Percentiles rank a stretch among this genome's conserved stretches.
These are phyloP conservation scores for Fraxinus anomala DNA, from an alignment of 257 asterid species.

Conservation along the genomic window DNA sequence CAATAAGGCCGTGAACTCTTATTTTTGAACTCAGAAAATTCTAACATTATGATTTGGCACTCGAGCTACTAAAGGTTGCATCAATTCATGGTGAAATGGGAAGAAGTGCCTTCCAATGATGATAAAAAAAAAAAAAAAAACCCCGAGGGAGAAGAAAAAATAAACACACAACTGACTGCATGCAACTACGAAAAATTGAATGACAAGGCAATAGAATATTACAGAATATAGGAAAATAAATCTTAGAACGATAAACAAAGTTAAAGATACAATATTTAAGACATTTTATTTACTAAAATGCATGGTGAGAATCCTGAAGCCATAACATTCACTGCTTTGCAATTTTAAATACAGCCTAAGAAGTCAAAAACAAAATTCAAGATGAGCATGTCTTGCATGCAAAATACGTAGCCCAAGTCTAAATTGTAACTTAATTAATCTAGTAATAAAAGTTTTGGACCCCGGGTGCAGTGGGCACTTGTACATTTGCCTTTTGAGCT, in stretches of 20 bases:
- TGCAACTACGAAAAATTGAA: neutral
- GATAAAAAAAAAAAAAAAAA: too few relatives aligned
- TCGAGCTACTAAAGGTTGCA: too few relatives aligned
- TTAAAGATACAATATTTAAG: neutral
- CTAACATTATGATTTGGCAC: too few relatives aligned
- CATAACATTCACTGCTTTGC: constrained; percentile 7
- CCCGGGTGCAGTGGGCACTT: constrained; percentile 17
- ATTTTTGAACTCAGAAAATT: too few relatives aligned
- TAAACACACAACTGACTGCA: neutral
- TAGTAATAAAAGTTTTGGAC: neutral
- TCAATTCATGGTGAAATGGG: too few relatives aligned
- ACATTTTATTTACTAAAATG: constrained; percentile 24
- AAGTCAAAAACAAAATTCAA: constrained; percentile 16
- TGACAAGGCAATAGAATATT: neutral
- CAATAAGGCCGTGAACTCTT: too few relatives aligned
- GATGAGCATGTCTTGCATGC: constrained; percentile 21
- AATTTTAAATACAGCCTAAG: constrained; percentile 20
- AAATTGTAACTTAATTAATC: constrained; percentile 19
- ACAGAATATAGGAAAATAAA: neutral
- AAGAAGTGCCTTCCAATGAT: too few relatives aligned
- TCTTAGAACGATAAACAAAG: neutral
- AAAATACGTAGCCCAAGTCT: constrained; percentile 19
- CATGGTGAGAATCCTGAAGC: constrained; percentile 28
- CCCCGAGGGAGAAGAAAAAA: neutral
- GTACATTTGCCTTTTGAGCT: constrained; percentile 31